A percentile compares a stretch with the other conserved stretches of the same genome.
phyloP scores from a whole-genome alignment of 1,284 basidiomycete species.

The Inonotus obliquus region DNA sequence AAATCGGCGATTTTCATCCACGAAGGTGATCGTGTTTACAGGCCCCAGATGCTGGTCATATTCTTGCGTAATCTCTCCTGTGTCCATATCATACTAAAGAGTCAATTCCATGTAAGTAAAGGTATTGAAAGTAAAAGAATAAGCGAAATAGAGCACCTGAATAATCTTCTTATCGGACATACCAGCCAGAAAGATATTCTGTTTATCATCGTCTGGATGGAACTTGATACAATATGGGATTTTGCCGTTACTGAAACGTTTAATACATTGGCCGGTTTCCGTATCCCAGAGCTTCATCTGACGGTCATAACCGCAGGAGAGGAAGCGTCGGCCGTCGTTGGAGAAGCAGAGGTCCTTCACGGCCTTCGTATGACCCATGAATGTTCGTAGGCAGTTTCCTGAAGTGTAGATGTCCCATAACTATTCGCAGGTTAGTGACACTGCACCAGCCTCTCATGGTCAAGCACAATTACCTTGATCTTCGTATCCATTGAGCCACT shows the following conservation, averaged over 20 bases:
- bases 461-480: conserved; percentile 71
- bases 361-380: conserved; percentile 94
- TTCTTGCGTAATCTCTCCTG: conserved; percentile 93
- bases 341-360: conserved; percentile 96
- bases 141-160: conserved; percentile 52
- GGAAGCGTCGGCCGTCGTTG: conserved; percentile 85
- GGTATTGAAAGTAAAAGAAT: neutral
- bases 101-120: conserved; percentile 4
- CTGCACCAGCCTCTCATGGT: conserved; percentile 5
- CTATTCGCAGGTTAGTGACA: conserved; percentile 38
- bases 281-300: conserved; percentile 99
- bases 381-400: conserved; percentile 94
- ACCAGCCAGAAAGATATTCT: conserved; percentile 94
- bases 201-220: conserved; percentile 95
- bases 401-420: conserved; percentile 98
- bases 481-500: conserved; percentile 98
- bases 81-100: conserved; percentile 85
- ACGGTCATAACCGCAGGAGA: conserved; percentile 93
- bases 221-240: conserved; percentile 94
- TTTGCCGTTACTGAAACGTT: conserved; percentile 95
- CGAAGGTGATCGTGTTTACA: conserved; percentile 98
- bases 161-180: conserved; percentile 99
- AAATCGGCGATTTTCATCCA: conserved; percentile 94
- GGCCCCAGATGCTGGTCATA: conserved; percentile 98
- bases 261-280: conserved; percentile 94